Evolutionary conservation across 2,329 filamentous ascomycete genomes (phyloP).

Genomic region (Fusarium annulatum): DNA sequence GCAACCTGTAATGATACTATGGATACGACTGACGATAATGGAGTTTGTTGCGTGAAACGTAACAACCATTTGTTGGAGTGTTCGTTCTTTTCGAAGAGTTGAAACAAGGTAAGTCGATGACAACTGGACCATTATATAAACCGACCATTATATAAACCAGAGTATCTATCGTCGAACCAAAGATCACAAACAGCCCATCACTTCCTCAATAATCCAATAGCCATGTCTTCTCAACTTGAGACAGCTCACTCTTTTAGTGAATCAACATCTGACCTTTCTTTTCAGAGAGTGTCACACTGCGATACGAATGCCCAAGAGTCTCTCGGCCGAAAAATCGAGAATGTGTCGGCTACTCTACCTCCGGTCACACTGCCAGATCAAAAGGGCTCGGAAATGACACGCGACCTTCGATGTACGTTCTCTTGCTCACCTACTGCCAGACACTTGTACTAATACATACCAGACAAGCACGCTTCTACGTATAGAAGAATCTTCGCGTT

Average conservation of each 20-base stretch:
- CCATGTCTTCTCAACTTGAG: not conserved
- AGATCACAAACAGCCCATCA: not conserved
- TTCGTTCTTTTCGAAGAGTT: rapidly evolving
- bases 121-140: not conserved
- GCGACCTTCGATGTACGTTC: not conserved
- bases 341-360: not conserved
- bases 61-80: not conserved
- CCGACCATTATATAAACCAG: not conserved
- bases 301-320: not conserved
- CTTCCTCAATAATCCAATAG: not conserved
- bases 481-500: conserved; percentile 10
- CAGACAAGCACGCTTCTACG: conserved; percentile 5
- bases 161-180: not conserved
- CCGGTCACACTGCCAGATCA: not conserved
- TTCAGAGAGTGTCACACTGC: not conserved
- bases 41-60: not conserved
- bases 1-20: not conserved
- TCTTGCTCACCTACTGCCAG: rapidly evolving
- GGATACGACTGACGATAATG: not conserved
- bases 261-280: not conserved
- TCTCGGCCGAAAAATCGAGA: not conserved
- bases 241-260: rapidly evolving
- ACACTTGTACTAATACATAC: not conserved
- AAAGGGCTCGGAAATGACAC: not conserved
- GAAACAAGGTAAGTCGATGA: too few species aligned